Evolutionary conservation across 441 rosid genomes (phyloP), one percentile per base, ranked within the genome.

Genomic region (Lepidium campestre): DNA sequence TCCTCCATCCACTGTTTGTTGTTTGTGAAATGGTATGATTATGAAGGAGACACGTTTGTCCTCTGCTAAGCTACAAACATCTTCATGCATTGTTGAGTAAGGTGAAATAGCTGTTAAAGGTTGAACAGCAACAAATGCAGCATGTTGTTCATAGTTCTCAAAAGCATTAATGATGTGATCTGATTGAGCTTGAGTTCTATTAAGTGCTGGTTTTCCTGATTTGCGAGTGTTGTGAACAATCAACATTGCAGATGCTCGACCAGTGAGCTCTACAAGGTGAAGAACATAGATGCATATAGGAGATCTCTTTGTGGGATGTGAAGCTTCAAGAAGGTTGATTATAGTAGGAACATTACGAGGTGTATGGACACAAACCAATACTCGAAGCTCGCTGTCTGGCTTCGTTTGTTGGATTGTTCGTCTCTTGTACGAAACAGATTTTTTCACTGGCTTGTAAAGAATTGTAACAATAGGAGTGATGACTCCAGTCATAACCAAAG

Each of bases 241-340:
- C 36, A 95, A 81, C 98, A 95, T 92, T 13, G 99, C 98, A 0
- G 99, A 90, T 15, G 98, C 97, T 15, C 97, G 86, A 0, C 98
- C 98, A 0, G 99, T 95, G 70, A 95, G 97, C 75, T 95, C 98
- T 7, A 95, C 96, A 2, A 95, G 85, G 66, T 90, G 98, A 66
- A 95, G 93, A 34, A 88, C 89, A 15, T 79, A 87, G 11, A 90
- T 79, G 19, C 80, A 82, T 48, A 95, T 78, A 0, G 99, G 98
- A 20, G 98, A 88, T 72, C 74, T 87, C 55, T 83, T 95, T 19
- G 85, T 81, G 4, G 99, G 84, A 71, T 92, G 52, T 2, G 98
- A 85, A 54, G 93, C 95, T 75, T 95, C 96, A 4, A 95, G 83
- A 64, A 95, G 80, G 78, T 83, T 87, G 62, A 90, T 90, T 41